Percentiles rank a stretch among this genome's conserved stretches.
phyloP scores from a whole-genome alignment of 441 rosid genomes.

The Eruca vesicaria region DNA sequence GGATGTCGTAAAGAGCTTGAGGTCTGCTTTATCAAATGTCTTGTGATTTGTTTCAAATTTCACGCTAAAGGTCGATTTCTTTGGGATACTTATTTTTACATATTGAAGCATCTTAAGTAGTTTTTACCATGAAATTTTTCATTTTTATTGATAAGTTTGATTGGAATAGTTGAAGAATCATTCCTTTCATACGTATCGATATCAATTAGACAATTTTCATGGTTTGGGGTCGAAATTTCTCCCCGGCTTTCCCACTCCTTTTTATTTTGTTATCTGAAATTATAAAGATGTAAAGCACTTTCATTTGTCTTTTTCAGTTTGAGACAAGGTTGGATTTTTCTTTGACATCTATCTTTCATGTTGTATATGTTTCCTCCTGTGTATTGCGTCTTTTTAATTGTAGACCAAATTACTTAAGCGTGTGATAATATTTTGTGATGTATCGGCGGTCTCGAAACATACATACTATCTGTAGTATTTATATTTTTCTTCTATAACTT shows the following conservation, averaged over 20 bases:
- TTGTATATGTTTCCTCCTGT: background rate
- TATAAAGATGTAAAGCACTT: slow-evolving; percentile 9
- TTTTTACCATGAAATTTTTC: slow-evolving; percentile 4
- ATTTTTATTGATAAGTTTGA: background rate
- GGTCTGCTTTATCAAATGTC: slow-evolving; percentile 46
- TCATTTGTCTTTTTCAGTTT: background rate
- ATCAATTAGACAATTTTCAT: background rate
- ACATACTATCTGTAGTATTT: background rate
- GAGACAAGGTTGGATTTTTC: background rate
- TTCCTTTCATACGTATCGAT: background rate
- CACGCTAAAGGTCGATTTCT: background rate
- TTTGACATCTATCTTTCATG: background rate
- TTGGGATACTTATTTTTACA: background rate
- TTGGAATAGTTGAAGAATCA: slow-evolving; percentile 7
- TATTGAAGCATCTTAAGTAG: background rate
- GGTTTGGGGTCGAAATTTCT: slow-evolving; percentile 1
- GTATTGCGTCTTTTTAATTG: background rate
- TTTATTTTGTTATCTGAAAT: background rate
- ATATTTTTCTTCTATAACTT: background rate
- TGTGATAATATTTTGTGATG: background rate
- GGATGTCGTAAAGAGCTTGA: slow-evolving; percentile 61
- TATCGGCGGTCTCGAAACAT: background rate
- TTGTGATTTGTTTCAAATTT: slow-evolving; percentile 28
- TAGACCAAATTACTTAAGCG: background rate
- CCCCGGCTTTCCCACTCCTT: background rate